A percentile compares a stretch with the other conserved stretches of the same genome.
Evolutionary conservation across 2,329 filamentous ascomycete species (phyloP).

Genomic region (Calonectria fujianensis): DNA sequence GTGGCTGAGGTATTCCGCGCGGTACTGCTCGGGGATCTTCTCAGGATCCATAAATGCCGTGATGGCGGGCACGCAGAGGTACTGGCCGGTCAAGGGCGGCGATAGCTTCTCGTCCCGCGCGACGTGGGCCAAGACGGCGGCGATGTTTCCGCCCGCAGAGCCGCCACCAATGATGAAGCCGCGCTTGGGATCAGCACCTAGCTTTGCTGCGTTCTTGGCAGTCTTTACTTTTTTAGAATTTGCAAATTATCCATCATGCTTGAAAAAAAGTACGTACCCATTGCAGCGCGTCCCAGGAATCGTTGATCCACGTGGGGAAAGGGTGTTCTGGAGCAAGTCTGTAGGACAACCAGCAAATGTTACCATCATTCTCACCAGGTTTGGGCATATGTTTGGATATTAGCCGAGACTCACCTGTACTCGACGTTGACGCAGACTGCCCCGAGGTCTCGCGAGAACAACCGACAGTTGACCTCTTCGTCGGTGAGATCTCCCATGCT

Average conservation of each 20-base stretch:
- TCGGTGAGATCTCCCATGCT: constrained; percentile 23
- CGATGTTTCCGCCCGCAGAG: constrained; percentile 9
- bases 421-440: constrained; percentile 18
- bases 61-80: constrained; percentile 9
- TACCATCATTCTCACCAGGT: no score
- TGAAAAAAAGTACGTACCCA: not conserved
- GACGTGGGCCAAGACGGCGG: constrained; percentile 5
- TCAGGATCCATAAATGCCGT: constrained; percentile 2
- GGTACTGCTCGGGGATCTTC: constrained; percentile 11
- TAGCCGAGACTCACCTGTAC: not conserved
- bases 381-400: not conserved
- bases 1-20: constrained; percentile 10
- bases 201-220: not conserved
- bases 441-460: constrained; percentile 8
- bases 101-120: constrained; percentile 17
- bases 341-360: not conserved
- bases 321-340: constrained; percentile 18
- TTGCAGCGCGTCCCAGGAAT: constrained; percentile 14
- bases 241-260: no score
- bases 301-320: constrained; percentile 18
- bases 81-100: constrained; percentile 15
- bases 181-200: not conserved
- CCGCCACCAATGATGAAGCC: constrained; percentile 17
- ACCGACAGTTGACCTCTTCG: constrained; percentile 19
- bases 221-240: not conserved